Evolutionary conservation across 1,284 basidiomycete species (phyloP).

Genomic region (Ustilago esculenta): DNA sequence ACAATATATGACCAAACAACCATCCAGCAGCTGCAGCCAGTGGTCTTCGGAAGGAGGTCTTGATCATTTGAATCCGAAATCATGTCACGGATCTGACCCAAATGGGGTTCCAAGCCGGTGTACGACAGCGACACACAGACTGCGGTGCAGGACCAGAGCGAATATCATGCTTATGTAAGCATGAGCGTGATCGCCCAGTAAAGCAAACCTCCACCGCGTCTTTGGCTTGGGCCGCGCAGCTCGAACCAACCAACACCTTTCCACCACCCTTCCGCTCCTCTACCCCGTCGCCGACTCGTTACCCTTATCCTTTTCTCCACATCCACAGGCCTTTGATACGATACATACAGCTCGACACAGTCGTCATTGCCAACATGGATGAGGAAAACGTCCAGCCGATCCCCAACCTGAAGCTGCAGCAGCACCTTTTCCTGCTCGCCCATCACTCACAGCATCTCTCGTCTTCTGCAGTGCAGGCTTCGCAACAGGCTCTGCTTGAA

Average conservation of each 20-base stretch:
- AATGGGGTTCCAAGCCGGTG: no score
- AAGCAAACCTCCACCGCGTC: slow-evolving; percentile 43
- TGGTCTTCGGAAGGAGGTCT: no score
- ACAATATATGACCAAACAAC: no score
- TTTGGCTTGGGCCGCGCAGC: slow-evolving; percentile 37
- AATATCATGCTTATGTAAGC: slow-evolving; percentile 32
- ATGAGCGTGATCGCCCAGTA: slow-evolving; percentile 27
- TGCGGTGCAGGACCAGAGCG: no score
- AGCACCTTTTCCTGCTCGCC: slow-evolving; percentile 61
- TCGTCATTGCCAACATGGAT: slow-evolving; percentile 43
- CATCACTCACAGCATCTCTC: slow-evolving; percentile 43
- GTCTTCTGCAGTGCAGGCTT: slow-evolving; percentile 68
- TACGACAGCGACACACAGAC: no score
- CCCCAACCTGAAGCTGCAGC: slow-evolving; percentile 64
- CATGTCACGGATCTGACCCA: no score
- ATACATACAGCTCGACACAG: background rate
- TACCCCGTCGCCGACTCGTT: background rate
- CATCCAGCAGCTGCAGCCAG: no score
- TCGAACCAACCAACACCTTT: slow-evolving; percentile 30
- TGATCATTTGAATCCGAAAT: no score
- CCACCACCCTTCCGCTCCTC: background rate
- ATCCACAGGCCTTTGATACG: background rate
- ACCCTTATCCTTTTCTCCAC: background rate
- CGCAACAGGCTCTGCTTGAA: slow-evolving; percentile 75
- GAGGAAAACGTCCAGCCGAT: slow-evolving; percentile 63